A percentile compares a stretch with the other conserved stretches of the same genome.
Evolutionary conservation across 73 alveolate genomes (phyloP).

Genomic region (Blepharisma japonicum): DNA sequence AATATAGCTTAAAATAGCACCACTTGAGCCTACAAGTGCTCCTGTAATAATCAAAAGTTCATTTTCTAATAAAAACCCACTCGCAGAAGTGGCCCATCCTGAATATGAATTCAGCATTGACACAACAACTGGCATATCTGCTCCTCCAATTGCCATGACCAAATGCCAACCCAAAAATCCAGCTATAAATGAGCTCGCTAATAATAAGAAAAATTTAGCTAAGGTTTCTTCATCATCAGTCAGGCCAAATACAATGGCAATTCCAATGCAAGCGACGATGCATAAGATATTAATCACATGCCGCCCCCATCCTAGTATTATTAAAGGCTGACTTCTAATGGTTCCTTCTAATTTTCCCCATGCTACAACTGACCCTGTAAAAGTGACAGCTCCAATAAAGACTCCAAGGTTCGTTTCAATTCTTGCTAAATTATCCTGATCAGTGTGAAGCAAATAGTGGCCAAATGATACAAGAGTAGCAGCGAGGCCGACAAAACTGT

Average conservation of each 20-base stretch:
- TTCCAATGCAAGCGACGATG: not conserved
- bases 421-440: not conserved
- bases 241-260: conserved; percentile 17
- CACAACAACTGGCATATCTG: conserved; percentile 88
- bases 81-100: conserved; percentile 75
- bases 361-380: conserved; percentile 68
- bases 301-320: conserved; percentile 27
- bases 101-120: conserved; percentile 73
- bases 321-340: conserved; percentile 17
- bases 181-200: conserved; percentile 14
- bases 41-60: conserved; percentile 69
- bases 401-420: conserved; percentile 22
- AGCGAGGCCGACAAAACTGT: conserved; percentile 34
- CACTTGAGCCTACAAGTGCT: conserved; percentile 71
- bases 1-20: conserved; percentile 74
- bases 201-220: not conserved
- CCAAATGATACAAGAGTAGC: conserved; percentile 42
- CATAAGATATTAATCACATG: conserved; percentile 19
- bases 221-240: not conserved
- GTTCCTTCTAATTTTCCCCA: conserved; percentile 54
- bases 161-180: conserved; percentile 29
- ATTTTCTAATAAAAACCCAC: conserved; percentile 74
- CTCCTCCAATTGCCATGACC: conserved; percentile 81
- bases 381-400: conserved; percentile 55
- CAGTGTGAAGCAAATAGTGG: conserved; percentile 36